Percentiles rank a stretch among this genome's conserved stretches.
These are phyloP conservation scores for Xerocomus spinulosus DNA, from an alignment of 768 basidiomycete genomes.

Conservation along the genomic window DNA sequence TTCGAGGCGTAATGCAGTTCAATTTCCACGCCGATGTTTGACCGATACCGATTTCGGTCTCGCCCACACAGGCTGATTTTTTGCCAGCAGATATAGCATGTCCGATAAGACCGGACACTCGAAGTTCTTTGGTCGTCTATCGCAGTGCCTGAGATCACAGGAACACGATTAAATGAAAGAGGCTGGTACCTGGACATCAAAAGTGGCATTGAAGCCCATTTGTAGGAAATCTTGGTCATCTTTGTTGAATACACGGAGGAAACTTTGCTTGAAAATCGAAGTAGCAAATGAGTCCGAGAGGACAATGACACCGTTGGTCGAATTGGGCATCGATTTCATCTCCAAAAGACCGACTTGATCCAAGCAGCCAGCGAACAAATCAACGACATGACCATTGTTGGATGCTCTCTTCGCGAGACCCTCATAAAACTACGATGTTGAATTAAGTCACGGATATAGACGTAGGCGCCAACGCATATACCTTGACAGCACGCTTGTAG, in stretches of 20 bases:
- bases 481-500: conserved; percentile 95
- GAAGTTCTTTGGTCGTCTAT: conserved; percentile 97
- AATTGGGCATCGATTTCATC: conserved; percentile 95
- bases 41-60: conserved; percentile 98
- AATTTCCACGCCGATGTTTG: conserved; percentile 99
- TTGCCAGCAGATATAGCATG: conserved; percentile 97
- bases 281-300: conserved; percentile 96
- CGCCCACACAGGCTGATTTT: conserved; percentile 93
- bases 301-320: conserved; percentile 94
- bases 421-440: conserved; percentile 86
- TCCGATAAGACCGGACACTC: conserved; percentile 95
- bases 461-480: conserved; percentile 29
- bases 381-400: conserved; percentile 91
- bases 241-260: conserved; percentile 88
- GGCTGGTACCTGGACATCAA: conserved; percentile 82
- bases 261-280: conserved; percentile 98
- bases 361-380: conserved; percentile 94
- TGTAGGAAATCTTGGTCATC: conserved; percentile 87
- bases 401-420: conserved; percentile 88
- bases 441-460: conserved; percentile 1
- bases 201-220: conserved; percentile 99
- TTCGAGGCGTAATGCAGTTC: conserved; percentile 82
- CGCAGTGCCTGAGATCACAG: conserved; percentile 2
- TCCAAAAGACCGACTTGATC: conserved; percentile 97
- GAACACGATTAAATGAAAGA: neutral